Evolutionary conservation across 257 asterid genomes (phyloP).

Genomic region (Echium plantagineum): DNA sequence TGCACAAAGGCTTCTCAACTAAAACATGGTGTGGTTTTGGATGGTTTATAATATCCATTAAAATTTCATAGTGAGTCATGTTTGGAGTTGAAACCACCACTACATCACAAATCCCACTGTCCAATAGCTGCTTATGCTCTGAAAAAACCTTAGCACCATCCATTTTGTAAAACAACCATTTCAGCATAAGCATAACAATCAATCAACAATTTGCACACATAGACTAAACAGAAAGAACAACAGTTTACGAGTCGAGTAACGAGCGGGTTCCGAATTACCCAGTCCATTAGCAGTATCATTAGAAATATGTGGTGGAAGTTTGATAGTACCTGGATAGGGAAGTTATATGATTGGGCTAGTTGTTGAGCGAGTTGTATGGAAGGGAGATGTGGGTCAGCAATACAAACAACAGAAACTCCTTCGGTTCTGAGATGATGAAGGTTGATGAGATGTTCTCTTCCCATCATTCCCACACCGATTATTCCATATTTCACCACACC

Average conservation of each 20-base stretch:
- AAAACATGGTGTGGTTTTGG: constrained; percentile 75
- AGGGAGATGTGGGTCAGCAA: constrained; percentile 85
- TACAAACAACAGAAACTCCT: constrained; percentile 66
- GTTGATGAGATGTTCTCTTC: constrained; percentile 85
- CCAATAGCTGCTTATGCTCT: constrained; percentile 63
- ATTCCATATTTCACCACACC: constrained; percentile 53
- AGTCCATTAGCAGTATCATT: too few species aligned
- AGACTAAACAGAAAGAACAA: not conserved
- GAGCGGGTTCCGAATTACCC: too few species aligned
- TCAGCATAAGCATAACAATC: not conserved
- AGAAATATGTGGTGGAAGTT: not conserved
- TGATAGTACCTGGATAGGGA: constrained; percentile 46
- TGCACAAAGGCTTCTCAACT: constrained; percentile 96
- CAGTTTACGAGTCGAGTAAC: too few species aligned
- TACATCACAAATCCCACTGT: constrained; percentile 66
- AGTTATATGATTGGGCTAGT: constrained; percentile 48
- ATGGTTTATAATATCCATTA: constrained; percentile 64
- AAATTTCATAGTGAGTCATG: constrained; percentile 85
- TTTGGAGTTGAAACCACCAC: constrained; percentile 75
- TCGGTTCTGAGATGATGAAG: constrained; percentile 50
- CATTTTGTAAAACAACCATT: not conserved
- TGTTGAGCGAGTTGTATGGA: constrained; percentile 47
- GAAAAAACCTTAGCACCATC: constrained; percentile 40
- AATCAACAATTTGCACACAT: not conserved
- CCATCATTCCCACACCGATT: constrained; percentile 98